Evolutionary conservation across 345 rosid genomes (phyloP), one percentile per base, ranked within the genome.

Genomic region (Gossypium sturtianum): DNA sequence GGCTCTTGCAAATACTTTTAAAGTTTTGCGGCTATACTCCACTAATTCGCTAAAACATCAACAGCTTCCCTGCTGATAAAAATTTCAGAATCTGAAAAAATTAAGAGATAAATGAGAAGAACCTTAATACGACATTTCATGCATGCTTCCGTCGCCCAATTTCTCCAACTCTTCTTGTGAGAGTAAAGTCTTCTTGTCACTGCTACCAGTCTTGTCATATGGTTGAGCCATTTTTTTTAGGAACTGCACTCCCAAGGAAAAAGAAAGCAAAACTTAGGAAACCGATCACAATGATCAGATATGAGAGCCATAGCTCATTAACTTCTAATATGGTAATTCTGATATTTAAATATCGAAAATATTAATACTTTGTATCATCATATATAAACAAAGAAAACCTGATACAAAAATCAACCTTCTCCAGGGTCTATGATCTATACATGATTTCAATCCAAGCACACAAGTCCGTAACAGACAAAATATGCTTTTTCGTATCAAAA

Each of bases 151-250:
- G 12, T 85, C 92, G 34, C 78, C 91, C 92, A 95, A 89, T 84
- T 87, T 91, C 80, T 91, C 93, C 84, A 93, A 74, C 81, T 95
- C 98, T 73, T 89, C 92, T 79, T 95, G 98, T 17, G 99, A 86
- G 75, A 91, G 72, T 52, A 95, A 84, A 51, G 99, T 95, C 83
- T 89, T 94, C 80, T 78, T 85, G 19, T 83, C 89, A 9, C 80
- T 77, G 11, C 85, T 75, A 19, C 96, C 90, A 0, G 85, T 79
- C 87, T 89, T 93, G 71, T 93, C 98, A 79, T 90, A 91, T 13
- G 99, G 98, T 73, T 95, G 99, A 67, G 97, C 99, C 99, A 95
- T 95, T 85, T 90, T 95, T 68, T 95, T 83, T 12, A 93, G 91
- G 75, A 91, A 95, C 98, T 91, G 89, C 81, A 80, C 41, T 34